Evolutionary conservation across 495 filamentous ascomycete species (phyloP).

Genomic region (Aspergillus affinis): DNA sequence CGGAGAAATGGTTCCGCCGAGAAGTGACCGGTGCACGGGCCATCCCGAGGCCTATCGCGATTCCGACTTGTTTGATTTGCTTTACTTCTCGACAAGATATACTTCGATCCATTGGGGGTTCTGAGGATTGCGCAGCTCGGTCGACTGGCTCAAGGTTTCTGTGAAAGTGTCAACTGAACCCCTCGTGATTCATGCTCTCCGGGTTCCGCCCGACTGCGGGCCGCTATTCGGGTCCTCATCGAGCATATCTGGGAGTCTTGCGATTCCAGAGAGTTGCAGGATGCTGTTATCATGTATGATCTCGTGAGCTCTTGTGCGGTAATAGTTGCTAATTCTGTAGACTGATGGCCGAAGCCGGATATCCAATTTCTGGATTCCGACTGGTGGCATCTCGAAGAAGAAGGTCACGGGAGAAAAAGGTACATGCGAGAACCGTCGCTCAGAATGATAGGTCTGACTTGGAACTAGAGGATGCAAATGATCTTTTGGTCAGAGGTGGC

Average conservation of each 20-base stretch:
- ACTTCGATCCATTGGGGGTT: neutral
- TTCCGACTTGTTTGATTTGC: slow-evolving; percentile 6
- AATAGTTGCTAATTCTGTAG: slow-evolving; percentile 23
- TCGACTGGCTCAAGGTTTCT: neutral
- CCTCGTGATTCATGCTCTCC: slow-evolving; percentile 23
- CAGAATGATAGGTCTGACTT: slow-evolving; percentile 16
- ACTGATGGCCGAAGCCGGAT: slow-evolving; percentile 61
- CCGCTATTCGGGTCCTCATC: slow-evolving; percentile 22
- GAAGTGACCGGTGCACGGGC: slow-evolving; percentile 18
- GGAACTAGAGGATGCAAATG: slow-evolving; percentile 62
- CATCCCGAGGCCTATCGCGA: slow-evolving; percentile 5
- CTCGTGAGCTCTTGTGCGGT: neutral
- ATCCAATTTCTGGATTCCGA: slow-evolving; percentile 76
- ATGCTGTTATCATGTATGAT: slow-evolving; percentile 27
- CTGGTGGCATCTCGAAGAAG: slow-evolving; percentile 64
- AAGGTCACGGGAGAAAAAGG: slow-evolving; percentile 47
- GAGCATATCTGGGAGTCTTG: slow-evolving; percentile 20
- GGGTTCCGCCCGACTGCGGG: slow-evolving; percentile 26
- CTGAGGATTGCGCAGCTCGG: neutral
- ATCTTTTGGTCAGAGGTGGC: slow-evolving; percentile 72
- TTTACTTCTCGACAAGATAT: neutral
- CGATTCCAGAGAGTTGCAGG: slow-evolving; percentile 16
- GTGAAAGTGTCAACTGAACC: neutral
- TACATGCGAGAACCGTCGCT: slow-evolving; percentile 8
- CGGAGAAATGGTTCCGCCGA: slow-evolving; percentile 31